These are phyloP conservation scores for Aspergillus sp. DNA, from an alignment of 2,329 filamentous ascomycete genomes.

Conservation along the genomic window DNA sequence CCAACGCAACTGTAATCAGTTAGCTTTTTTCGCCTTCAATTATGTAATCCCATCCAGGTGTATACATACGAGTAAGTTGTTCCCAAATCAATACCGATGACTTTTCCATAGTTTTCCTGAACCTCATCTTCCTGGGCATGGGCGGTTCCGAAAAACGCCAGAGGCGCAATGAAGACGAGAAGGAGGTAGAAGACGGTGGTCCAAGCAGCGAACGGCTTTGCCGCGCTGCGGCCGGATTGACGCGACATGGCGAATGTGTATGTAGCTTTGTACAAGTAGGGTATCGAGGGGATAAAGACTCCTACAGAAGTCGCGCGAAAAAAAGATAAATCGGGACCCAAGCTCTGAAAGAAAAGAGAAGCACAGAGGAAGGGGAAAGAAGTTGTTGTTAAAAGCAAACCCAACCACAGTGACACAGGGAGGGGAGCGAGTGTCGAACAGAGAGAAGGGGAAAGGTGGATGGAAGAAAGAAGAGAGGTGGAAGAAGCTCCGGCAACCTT, in stretches of 20 bases:
- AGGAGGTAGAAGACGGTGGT: constrained; percentile 88
- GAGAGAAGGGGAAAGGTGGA: constrained; percentile 11
- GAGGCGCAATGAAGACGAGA: constrained; percentile 79
- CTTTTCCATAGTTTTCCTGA: constrained; percentile 77
- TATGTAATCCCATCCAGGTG: not conserved
- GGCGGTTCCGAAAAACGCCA: constrained; percentile 76
- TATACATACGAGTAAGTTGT: constrained; percentile 66
- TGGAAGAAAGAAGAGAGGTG: constrained; percentile 17
- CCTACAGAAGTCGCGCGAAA: not conserved
- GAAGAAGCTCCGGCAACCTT: constrained; percentile 20
- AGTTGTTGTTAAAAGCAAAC: constrained; percentile 2
- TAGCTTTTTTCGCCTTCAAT: not conserved
- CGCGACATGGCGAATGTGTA: constrained; percentile 53
- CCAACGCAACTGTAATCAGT: constrained; percentile 70
- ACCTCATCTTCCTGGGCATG: constrained; percentile 66
- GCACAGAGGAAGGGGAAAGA: not conserved
- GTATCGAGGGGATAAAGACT: not conserved
- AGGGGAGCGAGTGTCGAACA: constrained; percentile 3
- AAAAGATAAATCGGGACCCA: not conserved
- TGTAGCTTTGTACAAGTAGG: constrained; percentile 2
- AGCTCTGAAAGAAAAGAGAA: constrained; percentile 3
- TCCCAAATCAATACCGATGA: constrained; percentile 94
- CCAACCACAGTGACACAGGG: constrained; percentile 17
- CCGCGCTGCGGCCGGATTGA: constrained; percentile 61
- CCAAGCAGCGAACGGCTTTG: constrained; percentile 73